These are phyloP conservation scores for Didymella exigua DNA, from an alignment of 2,329 filamentous ascomycete species.

Conservation along the genomic window DNA sequence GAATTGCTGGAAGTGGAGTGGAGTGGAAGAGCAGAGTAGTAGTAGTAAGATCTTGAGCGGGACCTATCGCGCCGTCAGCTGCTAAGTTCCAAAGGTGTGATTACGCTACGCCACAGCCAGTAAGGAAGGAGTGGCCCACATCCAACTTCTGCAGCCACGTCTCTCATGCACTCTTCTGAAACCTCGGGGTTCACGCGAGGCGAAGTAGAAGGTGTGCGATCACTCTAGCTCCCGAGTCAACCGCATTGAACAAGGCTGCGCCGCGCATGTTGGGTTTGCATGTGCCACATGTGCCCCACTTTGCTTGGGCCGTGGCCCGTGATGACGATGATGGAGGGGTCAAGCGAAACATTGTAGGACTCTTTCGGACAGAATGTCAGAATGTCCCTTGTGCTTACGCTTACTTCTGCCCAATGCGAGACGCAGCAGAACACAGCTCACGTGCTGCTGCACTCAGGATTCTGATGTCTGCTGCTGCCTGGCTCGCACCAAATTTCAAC, in stretches of 20 bases:
- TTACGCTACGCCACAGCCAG: constrained; percentile 16
- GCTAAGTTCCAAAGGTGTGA: constrained; percentile 6
- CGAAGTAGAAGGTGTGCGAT: not conserved
- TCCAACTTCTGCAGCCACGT: not conserved
- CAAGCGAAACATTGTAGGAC: not conserved
- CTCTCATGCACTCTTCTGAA: not conserved
- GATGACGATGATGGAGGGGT: constrained; percentile 12
- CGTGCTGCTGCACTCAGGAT: not conserved
- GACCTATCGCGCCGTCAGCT: constrained; percentile 16
- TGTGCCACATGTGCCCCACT: constrained; percentile 17
- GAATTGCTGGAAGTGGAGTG: constrained; percentile 1
- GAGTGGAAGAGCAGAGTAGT: constrained; percentile 12
- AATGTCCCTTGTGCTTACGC: constrained; percentile 1
- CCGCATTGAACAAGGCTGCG: constrained; percentile 1
- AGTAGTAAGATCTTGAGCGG: constrained; percentile 4
- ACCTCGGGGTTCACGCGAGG: not conserved
- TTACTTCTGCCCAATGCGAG: not conserved
- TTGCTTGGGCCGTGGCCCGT: not conserved
- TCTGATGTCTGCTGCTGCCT: not conserved
- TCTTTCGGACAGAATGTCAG: constrained; percentile 3
- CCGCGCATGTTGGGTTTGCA: constrained; percentile 6
- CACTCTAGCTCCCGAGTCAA: constrained; percentile 5
- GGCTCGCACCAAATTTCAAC: not conserved
- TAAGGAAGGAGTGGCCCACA: constrained; percentile 8
- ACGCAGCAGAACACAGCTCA: not conserved